Conservation (phyloP, 2,329 filamentous ascomycete species). For the Didymella pomorum region DNA sequence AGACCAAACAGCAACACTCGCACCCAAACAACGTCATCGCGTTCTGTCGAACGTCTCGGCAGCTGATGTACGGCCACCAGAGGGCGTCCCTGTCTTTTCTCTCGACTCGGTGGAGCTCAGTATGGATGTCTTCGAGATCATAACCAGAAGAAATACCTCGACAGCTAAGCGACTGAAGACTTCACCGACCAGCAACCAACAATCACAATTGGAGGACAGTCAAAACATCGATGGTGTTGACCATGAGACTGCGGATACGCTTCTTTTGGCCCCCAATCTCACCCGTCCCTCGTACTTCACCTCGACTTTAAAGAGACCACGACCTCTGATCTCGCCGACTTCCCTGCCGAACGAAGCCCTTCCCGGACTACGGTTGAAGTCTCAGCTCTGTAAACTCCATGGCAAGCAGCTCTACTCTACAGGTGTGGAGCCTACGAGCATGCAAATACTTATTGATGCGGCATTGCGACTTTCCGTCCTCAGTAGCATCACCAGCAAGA, state of each 20-base stretch:
- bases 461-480: constrained; percentile 49
- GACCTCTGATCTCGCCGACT: background rate
- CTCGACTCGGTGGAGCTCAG: constrained; percentile 43
- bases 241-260: background rate
- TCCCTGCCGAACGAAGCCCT: background rate
- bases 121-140: constrained; percentile 31
- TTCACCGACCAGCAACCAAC: background rate
- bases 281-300: background rate
- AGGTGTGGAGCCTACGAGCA: background rate
- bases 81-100: constrained; percentile 30
- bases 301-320: background rate
- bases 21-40: constrained; percentile 29
- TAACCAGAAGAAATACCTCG: constrained; percentile 11
- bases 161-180: constrained; percentile 24
- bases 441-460: constrained; percentile 44
- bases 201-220: background rate
- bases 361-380: background rate
- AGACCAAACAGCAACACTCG: constrained; percentile 7
- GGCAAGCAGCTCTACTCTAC: background rate
- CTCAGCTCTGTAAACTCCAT: background rate
- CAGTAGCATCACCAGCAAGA: constrained; percentile 34
- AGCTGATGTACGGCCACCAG: constrained; percentile 43
- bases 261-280: background rate
- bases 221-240: background rate
- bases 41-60: constrained; percentile 34